Evolutionary conservation across 163 green algal species (phyloP).

Genomic region (Scenedesmus sp.): DNA sequence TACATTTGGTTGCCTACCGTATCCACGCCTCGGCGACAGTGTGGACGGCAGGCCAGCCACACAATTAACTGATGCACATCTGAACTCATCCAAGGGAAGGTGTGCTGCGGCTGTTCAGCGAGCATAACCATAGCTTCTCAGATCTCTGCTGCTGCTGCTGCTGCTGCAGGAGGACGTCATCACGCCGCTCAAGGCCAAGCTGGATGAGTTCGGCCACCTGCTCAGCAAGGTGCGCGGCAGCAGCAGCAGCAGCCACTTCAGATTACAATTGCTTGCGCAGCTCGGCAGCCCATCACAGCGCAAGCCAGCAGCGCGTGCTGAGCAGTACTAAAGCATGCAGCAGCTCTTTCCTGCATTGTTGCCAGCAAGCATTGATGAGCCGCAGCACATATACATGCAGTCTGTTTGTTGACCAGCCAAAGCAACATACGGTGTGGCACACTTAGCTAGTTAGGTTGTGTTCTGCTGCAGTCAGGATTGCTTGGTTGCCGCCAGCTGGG

Average conservation of each 20-base stretch:
- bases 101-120: background rate
- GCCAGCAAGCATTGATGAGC: background rate
- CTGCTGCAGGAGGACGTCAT: conserved; percentile 79
- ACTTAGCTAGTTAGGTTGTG: background rate
- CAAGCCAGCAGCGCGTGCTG: too few relatives aligned
- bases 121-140: background rate
- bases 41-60: too few relatives aligned
- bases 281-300: too few relatives aligned
- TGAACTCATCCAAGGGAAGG: too few relatives aligned
- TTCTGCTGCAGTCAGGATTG: background rate
- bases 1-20: background rate
- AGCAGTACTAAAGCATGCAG: too few relatives aligned
- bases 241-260: too few relatives aligned
- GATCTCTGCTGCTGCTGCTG: background rate
- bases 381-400: background rate
- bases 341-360: too few relatives aligned
- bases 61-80: too few relatives aligned
- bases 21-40: background rate
- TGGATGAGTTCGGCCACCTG: conserved; percentile 96
- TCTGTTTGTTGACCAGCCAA: background rate
- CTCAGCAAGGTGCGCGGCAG: conserved; percentile 77
- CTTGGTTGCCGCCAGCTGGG: background rate
- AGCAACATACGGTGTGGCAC: too few relatives aligned
- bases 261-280: too few relatives aligned
- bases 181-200: conserved; percentile 95